Evolutionary conservation across 345 rosid genomes (phyloP), one percentile per base, ranked within the genome.

Genomic region (Murraya paniculata): DNA sequence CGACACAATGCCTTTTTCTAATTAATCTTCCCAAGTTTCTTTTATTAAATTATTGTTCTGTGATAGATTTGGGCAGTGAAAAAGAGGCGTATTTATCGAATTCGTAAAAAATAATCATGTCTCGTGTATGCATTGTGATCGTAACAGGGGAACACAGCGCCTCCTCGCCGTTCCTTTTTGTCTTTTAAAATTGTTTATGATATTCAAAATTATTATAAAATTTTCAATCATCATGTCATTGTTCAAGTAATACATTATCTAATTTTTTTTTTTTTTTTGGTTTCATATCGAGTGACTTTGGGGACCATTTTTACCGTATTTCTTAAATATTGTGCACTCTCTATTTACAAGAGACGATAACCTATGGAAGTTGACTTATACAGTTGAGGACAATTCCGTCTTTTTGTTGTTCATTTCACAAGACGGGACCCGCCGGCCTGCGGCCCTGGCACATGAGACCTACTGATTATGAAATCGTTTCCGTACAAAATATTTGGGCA

Each of bases 121-220:
- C 62, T 64, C 69, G 68, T 64, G 21, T 66, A 68, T 76, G 71
- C 65, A 70, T 76, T 86, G 89, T 81, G 90, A 79, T 78, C 55
- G 55, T 78, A 74, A n/a, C 71, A 78, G 90, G 90, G 91, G 89
- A 84, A 85, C 90, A 87, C 80, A 68, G 88, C 92, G 91, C 92
- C 92, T 87, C 90, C 89, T 86, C 78, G 72, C 66, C 65, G 71
- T 78, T 81, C 86, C 77, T 80, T 82, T 78, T 67, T 33, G 62
- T 78, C 41, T 38, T 18, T 31, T 30, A 24, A 10, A 41, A 59
- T 7, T 24, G 57, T 74, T 30, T 28, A 19, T 2, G 33, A 72
- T 30, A 2, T 19, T 53, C 19, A 16, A 19, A n/a, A 11, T 73
- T 65, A 38, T 22, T 9, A 27, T 0, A 59, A 14, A 6, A 36